Base-by-base conservation (phyloP, 805 yeast species). In the Starmerella kuoi region DNA sequence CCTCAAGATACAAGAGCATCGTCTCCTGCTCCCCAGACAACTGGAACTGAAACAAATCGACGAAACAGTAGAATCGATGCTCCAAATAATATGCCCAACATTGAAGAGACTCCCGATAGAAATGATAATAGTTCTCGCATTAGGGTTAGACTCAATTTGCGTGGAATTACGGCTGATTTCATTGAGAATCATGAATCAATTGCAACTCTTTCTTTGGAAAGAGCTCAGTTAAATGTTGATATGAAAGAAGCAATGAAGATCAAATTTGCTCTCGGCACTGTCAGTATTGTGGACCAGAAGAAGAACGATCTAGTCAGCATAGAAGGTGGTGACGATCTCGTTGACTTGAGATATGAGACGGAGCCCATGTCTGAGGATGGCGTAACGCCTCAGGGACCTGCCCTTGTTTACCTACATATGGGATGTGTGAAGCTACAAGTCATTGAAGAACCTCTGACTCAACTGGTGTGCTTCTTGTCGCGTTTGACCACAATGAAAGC, bases 401-500 rank as follows among this genome's bases (percentile, higher is more conserved):
- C 88, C 0, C 59, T 61, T 15, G 55, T 84, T 11, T 73, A 70
- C 37, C 74, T 84, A 57, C 70, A 74, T 17, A 74, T 93, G 0
- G 93, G 94, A 0, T 75, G 95, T 0, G 64, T 84, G 51, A 74
- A 73, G 44, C 61, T 91, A 4, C 31, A 31, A 4, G 36, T 48
- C 4, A 3, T 43, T 15, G 95, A 88, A 53, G 80, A 76, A 45
- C 80, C 96, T 0, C 69, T 86, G 44, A 69, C 76, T 26, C 72
- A 77, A 49, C 70, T 93, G 9, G 55, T 79, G 24, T 66, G 70
- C 9, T 88, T 76, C 53, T 63, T 85, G 53, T 74, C 74, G 49
- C 80, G 79, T 51, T 82, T 93, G 55, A 79, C 76, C 45, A 72
- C 72, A 51, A 84, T 88, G 94, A 91, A 91, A 60, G 74, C 73